Conservation (phyloP, 2,329 filamentous ascomycete genomes). For the Cladosporium sp. region DNA sequence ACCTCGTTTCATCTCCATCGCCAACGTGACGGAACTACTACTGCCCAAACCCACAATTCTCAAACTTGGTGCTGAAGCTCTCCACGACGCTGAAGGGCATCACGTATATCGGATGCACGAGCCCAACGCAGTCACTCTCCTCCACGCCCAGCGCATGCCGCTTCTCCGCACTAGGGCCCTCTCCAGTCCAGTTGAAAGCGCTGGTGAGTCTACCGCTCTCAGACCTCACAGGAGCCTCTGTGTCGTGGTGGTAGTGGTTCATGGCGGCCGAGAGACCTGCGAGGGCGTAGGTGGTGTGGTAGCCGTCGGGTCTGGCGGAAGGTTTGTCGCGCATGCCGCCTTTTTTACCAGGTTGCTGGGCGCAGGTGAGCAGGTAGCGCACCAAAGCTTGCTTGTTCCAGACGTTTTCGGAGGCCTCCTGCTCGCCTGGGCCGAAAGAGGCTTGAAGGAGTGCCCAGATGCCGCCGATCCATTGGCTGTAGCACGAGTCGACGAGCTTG, state of each 20-base stretch:
- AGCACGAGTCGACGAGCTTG: constrained; percentile 97
- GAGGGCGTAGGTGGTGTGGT: constrained; percentile 91
- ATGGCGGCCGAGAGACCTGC: constrained; percentile 82
- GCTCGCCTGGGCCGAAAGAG: constrained; percentile 56
- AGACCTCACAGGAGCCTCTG: constrained; percentile 24
- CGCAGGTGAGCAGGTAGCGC: constrained; percentile 86
- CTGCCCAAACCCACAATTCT: constrained; percentile 25
- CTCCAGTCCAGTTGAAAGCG: constrained; percentile 49
- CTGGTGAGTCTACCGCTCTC: constrained; percentile 38
- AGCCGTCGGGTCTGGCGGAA: constrained; percentile 83
- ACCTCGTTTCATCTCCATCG: neutral
- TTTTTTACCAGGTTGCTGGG: constrained; percentile 67
- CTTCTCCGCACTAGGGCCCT: constrained; percentile 52
- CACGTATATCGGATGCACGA: constrained; percentile 82
- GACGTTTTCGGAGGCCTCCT: constrained; percentile 43
- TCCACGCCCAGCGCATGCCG: constrained; percentile 64
- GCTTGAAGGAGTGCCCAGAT: constrained; percentile 93
- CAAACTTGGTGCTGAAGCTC: constrained; percentile 34
- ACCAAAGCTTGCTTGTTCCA: constrained; percentile 85
- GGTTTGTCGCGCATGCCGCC: constrained; percentile 94
- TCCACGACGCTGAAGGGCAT: constrained; percentile 72
- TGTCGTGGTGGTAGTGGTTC: constrained; percentile 58
- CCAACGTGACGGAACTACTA: neutral
- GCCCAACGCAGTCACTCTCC: constrained; percentile 66
- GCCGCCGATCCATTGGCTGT: constrained; percentile 95